Evolutionary conservation across 495 filamentous ascomycete genomes (phyloP), one percentile per base, ranked within the genome.

Genomic region (Echria macrotheca): DNA sequence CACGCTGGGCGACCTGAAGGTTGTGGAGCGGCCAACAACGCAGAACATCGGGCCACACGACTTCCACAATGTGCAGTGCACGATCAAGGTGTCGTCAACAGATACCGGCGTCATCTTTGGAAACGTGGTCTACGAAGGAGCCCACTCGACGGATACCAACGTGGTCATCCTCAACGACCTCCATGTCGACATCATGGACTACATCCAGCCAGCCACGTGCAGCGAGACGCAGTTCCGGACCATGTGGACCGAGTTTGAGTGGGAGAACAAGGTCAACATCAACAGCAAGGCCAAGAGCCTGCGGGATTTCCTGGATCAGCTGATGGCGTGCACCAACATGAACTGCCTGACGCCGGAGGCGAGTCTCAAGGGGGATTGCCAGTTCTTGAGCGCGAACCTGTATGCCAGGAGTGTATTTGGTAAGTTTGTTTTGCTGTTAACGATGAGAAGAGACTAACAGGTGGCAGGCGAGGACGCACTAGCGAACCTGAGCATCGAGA

Each of bases 221-320:
- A 91, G 87, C 11, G 94, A 99, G 75, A 96, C 91, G 26, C 89
- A 97, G 62, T 99, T 99, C 83, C 81, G 94, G 28, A 95, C 89
- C 18, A 99, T 99, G 94, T 99, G 94, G 94, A 97, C 94, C 25
- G 94, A 99, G 61, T 99, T 99, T 53, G 94, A 99, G 68, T 99
- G 94, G 94, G 94, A 99, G 76, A 99, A 99, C 75, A 99, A 99
- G 79, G 93, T 99, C 61, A 97, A 97, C 72, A 97, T 97, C 71
- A 95, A 95, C 68, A 90, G 86, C 55, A 96, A 96, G 74, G 90
- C 89, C 55, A 94, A 94, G 77, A 85, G 74, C 23, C 75, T 99
- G 44, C 80, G 94, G 38, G 91, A 94, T 8, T 99, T 97, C 80
- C 72, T 99, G 48, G 83, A 88, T 57, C 86, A 94, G 61, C 75